Evolutionary conservation across 2,329 filamentous ascomycete genomes (phyloP).

Genomic region (Pestalotiopsis sp.): DNA sequence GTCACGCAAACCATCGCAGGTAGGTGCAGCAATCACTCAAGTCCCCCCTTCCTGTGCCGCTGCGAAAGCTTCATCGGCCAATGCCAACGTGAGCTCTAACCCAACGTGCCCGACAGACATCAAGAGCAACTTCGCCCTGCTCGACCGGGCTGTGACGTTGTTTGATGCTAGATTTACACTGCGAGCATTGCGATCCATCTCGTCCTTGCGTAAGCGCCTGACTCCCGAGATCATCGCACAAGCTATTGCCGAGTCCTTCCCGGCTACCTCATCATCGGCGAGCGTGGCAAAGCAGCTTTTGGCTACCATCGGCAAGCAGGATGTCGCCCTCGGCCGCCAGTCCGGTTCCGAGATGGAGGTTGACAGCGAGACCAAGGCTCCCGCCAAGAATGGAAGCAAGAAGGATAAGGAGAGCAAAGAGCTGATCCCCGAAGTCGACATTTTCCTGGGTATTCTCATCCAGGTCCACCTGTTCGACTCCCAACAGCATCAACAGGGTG

Average conservation of each 20-base stretch:
- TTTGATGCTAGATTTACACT: conserved; percentile 97
- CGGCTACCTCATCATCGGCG: conserved; percentile 61
- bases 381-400: conserved; percentile 58
- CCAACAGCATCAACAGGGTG: conserved; percentile 78
- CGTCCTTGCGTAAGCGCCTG: conserved; percentile 89
- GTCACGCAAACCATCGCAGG: conserved; percentile 62
- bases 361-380: conserved; percentile 60
- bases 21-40: conserved; percentile 39
- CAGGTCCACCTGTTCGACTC: conserved; percentile 89
- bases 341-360: conserved; percentile 72
- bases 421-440: conserved; percentile 81
- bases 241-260: conserved; percentile 81
- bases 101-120: conserved; percentile 66
- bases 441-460: conserved; percentile 83
- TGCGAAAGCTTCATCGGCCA: neutral
- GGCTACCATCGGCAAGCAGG: conserved; percentile 67
- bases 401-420: conserved; percentile 69
- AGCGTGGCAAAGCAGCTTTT: conserved; percentile 71
- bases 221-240: conserved; percentile 79
- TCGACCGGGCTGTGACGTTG: conserved; percentile 88
- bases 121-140: conserved; percentile 87
- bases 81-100: neutral
- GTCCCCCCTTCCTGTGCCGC: neutral
- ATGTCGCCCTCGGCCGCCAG: conserved; percentile 63
- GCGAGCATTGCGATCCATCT: conserved; percentile 91